Base-by-base conservation (phyloP, 495 filamentous ascomycete species). In the Tuber calosporum region DNA sequence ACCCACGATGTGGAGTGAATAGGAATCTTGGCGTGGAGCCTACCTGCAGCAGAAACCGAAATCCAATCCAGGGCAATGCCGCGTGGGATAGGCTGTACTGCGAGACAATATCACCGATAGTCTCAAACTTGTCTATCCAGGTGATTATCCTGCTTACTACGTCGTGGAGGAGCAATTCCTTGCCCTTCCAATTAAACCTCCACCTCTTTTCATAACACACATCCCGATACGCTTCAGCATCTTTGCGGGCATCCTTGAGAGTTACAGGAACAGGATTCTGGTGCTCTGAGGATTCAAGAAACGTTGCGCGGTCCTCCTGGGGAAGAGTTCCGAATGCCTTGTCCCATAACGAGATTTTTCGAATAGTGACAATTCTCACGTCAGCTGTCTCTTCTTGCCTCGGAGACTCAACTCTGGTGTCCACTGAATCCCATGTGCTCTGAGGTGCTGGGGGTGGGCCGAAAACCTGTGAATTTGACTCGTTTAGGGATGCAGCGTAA, bases 21-120 rank as follows among this genome's bases (percentile, higher is more conserved):
- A 9, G 36, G 41, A n/a, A 36, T 3, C 48, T 30, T 53, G 39
- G 26, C 2, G 69, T 62, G 22, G n/a, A 71, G 68, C 79, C n/a
- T 20, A 84, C 83, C 77, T 83, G 76, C 20, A 86, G 76, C 20
- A 85, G 70, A 69, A 85, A 84, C 22, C 83, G 74, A 19, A 86
- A 74, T 15, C 73, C 83, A 9, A 82, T 85, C 85, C 85, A 86
- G 17, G 85, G 84, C 62, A 86, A 75, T 22, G 81, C 80, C 37
- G 82, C 82, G 80, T 86, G 83, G 2, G 68, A 78, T 19, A 82
- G 84, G 75, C 86, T 84, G 70, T 82, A 81, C 70, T 83, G 82
- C 22, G 79, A 73, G 13, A 82, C 81, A 19, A 82, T 72, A 72
- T 85, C 83, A 26, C 84, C 84, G 66, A 85, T 53, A 17, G 74